Conservation (phyloP, 495 filamentous ascomycete genomes). For the Aspergillus bridgeri region DNA sequence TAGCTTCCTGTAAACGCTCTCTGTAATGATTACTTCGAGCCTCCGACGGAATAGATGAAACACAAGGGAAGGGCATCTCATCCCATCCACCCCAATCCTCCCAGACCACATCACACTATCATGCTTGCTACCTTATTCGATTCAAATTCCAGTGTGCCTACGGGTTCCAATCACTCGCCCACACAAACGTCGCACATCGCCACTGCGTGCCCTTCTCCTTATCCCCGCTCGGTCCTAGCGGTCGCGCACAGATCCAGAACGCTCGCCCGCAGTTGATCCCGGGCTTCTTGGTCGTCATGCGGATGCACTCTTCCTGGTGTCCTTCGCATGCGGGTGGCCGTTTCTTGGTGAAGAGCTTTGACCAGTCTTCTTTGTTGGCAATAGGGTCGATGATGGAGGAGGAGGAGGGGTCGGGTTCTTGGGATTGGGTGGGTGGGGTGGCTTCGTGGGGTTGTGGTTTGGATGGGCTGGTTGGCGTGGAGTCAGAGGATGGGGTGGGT, state of each 20-base stretch:
- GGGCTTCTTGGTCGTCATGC: constrained; percentile 75
- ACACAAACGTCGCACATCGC: constrained; percentile 85
- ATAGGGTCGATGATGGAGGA: constrained; percentile 67
- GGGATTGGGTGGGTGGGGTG: background rate
- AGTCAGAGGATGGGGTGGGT: background rate
- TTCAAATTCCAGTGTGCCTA: no score
- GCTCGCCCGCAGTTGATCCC: constrained; percentile 78
- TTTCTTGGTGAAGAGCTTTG: constrained; percentile 75
- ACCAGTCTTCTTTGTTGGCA: constrained; percentile 78
- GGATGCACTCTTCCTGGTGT: constrained; percentile 83
- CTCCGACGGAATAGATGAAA: no score
- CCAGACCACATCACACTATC: background rate
- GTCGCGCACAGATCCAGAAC: constrained; percentile 84
- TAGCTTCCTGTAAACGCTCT: no score
- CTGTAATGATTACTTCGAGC: no score
- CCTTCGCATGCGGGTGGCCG: constrained; percentile 71
- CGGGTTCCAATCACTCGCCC: constrained; percentile 78
- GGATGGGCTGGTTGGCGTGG: no score
- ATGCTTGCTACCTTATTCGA: no score
- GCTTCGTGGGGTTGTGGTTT: no score
- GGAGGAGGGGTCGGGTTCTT: constrained; percentile 23
- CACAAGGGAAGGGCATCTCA: no score
- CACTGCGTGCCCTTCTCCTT: constrained; percentile 81
- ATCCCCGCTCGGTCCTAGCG: constrained; percentile 75
- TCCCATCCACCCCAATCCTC: no score